Evolutionary conservation across 2,329 filamentous ascomycete species (phyloP).

Genomic region (Aspergillus nomiae): DNA sequence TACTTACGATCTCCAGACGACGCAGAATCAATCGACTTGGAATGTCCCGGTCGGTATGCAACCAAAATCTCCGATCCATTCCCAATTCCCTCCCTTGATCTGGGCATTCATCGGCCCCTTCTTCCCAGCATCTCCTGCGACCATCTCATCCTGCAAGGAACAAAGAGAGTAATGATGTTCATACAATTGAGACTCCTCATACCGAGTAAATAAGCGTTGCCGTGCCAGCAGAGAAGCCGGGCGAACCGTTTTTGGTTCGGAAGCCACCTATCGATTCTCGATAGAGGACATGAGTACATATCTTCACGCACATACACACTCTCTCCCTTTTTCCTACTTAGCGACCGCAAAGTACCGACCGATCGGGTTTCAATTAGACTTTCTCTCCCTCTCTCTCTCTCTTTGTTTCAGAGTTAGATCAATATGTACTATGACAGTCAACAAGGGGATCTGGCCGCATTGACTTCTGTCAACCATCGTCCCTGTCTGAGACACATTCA

Average conservation of each 20-base stretch:
- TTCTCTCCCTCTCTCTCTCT: no score
- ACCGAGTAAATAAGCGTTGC: not conserved
- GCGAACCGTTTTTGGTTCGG: not conserved
- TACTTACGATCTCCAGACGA: not conserved
- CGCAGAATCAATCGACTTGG: not conserved
- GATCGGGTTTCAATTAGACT: not conserved
- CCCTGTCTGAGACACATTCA: not conserved
- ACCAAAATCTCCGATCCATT: slow-evolving; percentile 8
- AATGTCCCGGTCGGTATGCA: slow-evolving; percentile 2
- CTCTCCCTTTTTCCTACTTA: not conserved
- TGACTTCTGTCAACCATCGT: not conserved
- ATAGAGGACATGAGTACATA: not conserved
- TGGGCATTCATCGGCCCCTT: not conserved
- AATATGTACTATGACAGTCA: not conserved
- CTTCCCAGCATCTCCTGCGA: not conserved
- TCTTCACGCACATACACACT: not conserved
- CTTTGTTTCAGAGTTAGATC: not conserved
- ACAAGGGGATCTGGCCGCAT: not conserved
- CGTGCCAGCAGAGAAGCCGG: slow-evolving; percentile 1
- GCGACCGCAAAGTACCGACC: not conserved
- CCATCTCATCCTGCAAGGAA: not conserved
- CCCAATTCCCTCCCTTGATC: slow-evolving; percentile 1
- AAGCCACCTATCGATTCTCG: not conserved
- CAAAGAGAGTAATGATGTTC: not conserved
- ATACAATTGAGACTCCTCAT: not conserved